These are phyloP conservation scores for Globisporangium uncinulatum DNA, from an alignment of 352 stramenopile genomes.

Conservation along the genomic window DNA sequence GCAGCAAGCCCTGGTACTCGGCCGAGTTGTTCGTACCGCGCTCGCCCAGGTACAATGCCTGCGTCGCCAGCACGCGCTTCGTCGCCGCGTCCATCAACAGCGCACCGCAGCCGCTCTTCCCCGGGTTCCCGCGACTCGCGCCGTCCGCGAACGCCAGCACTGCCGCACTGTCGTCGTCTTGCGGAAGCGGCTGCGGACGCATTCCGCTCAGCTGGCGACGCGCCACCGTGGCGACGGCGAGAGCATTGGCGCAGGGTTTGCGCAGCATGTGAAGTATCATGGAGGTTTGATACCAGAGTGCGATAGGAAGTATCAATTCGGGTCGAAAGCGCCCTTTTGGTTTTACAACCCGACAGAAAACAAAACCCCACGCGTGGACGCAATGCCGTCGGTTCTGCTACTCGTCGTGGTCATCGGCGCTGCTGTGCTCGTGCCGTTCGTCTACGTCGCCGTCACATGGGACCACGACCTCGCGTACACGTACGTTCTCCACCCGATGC, in stretches of 20 bases:
- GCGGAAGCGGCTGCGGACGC: slow-evolving; percentile 2
- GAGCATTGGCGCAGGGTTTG: too few species aligned
- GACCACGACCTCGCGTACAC: slow-evolving; percentile 66
- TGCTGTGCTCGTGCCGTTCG: slow-evolving; percentile 49
- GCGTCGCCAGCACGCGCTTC: slow-evolving; percentile 33
- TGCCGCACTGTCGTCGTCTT: slow-evolving; percentile 4
- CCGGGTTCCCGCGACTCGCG: slow-evolving; percentile 68
- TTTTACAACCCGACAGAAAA: background rate
- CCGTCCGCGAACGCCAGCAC: slow-evolving; percentile 57
- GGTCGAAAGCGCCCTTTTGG: background rate
- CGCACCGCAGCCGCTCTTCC: slow-evolving; percentile 51
- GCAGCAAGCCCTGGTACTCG: slow-evolving; percentile 60
- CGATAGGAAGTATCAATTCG: too few species aligned
- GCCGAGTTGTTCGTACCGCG: slow-evolving; percentile 67
- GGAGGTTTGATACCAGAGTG: too few species aligned
- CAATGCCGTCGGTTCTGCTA: slow-evolving; percentile 14
- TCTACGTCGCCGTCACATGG: slow-evolving; percentile 71
- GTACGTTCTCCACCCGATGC: slow-evolving; percentile 17
- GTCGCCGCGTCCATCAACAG: slow-evolving; percentile 39
- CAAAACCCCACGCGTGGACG: too few species aligned
- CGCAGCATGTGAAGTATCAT: too few species aligned
- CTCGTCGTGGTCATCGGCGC: slow-evolving; percentile 41
- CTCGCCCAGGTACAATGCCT: slow-evolving; percentile 45
- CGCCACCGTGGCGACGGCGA: too few species aligned
- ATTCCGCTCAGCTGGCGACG: background rate